Base-by-base conservation (phyloP, 768 basidiomycete species). In the Cystobasidium tubakii region DNA sequence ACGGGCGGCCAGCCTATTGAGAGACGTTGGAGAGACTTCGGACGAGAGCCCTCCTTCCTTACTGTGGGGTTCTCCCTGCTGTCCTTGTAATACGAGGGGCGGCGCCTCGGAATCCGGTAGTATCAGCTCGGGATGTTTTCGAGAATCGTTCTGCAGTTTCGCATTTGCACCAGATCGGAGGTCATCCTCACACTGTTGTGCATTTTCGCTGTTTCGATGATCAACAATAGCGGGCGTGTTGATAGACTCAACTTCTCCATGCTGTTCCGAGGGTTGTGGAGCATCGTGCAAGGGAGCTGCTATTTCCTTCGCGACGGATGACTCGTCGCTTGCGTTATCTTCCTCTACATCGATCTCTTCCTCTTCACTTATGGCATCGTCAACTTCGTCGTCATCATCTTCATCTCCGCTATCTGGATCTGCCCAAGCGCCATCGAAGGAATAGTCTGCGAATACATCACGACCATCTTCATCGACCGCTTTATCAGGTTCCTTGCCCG, bases 381-480 rank as follows among this genome's bases (percentile, higher is more conserved):
- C 39, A 10, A 9, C 23, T 65, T 42, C 63, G 4, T 3, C 1
- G 3, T 36, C 6, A 31, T 23, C 29, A 10, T n/a, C 29, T 6
- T 46, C 63, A 3, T 12, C 39, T 23, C 39, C 57, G 25, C 21
- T 36, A 3, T 62, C 57, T 15, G 33, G 21, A 39, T 60, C 60
- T 1, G 25, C 46, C 46, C 46, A 33, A 3, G 90, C 84, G 12
- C 90, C 92, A 81, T 91, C 91, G 85, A 91, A 96, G 57, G 90
- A 91, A 82, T 96, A 96, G 1, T 92, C 92, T 81, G 93, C 92
- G 79, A 94, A 96, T 34, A 94, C 87, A 80, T 93, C 91, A 21
- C 87, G 83, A 7, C 88, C 85, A 29, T 88, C 87, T 77, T 86
- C 73, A 50, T 81, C 80, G 53, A 78, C 60, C 0, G 77, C 75